Evolutionary conservation across 2,329 filamentous ascomycete genomes (phyloP).

Genomic region (Knufia petricola): DNA sequence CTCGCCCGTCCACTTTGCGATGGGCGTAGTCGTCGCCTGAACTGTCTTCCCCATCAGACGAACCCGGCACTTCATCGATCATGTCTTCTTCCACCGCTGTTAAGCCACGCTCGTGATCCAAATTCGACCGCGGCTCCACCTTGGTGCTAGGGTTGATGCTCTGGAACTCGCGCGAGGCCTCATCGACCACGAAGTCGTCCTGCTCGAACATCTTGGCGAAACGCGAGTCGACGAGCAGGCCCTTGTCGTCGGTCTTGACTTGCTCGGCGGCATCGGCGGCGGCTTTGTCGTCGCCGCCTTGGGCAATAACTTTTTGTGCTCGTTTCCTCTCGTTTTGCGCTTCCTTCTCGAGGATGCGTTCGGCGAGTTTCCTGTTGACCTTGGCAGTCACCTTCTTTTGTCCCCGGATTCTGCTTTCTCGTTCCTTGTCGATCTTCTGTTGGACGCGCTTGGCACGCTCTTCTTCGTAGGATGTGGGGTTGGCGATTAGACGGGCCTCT

Average conservation of each 20-base stretch:
- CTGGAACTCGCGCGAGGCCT: conserved; percentile 76
- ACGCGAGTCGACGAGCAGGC: conserved; percentile 71
- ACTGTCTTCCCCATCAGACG: conserved; percentile 30
- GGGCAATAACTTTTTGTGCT: conserved; percentile 41
- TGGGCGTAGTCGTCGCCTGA: conserved; percentile 25
- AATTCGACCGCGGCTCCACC: conserved; percentile 21
- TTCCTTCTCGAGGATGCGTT: conserved; percentile 50
- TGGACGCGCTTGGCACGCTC: conserved; percentile 83
- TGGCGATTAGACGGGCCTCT: conserved; percentile 82
- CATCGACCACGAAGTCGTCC: conserved; percentile 85
- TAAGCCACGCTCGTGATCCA: conserved; percentile 39
- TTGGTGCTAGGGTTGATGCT: conserved; percentile 80
- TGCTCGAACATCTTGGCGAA: conserved; percentile 87
- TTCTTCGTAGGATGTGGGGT: conserved; percentile 89
- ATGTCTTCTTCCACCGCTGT: conserved; percentile 56
- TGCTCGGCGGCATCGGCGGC: conserved; percentile 23
- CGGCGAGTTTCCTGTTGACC: conserved; percentile 67
- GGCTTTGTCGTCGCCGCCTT: conserved; percentile 45
- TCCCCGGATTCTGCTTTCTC: conserved; percentile 86
- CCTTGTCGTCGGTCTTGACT: conserved; percentile 37
- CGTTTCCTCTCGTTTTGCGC: conserved; percentile 44
- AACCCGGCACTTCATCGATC: conserved; percentile 40
- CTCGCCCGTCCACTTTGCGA: conserved; percentile 25
- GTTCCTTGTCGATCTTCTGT: conserved; percentile 92
- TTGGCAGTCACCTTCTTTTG: conserved; percentile 84